Evolutionary conservation across 2,329 filamentous ascomycete species (phyloP), one percentile per base, ranked within the genome.

Genomic region (Juglanconis sp.): DNA sequence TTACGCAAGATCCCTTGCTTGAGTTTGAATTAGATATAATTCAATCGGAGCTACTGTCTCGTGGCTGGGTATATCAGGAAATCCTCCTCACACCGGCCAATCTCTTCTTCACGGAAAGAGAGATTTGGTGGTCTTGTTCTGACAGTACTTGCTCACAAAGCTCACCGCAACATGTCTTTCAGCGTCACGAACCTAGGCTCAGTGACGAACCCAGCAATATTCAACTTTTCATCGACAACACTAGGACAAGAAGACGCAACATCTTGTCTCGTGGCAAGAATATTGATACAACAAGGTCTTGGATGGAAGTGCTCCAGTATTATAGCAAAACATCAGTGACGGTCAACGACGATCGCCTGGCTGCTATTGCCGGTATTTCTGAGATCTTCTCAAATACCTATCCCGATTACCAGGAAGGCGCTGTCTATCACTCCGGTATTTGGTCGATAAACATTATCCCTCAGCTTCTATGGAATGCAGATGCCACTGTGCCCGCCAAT

Each of bases 21-120:
- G 2, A 17, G 17, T 17, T 17, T 17, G 17, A 17, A 17, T 17
- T 2, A 35, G 54, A 57, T 3, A 44, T 57, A 10, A 11, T 50
- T 35, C 36, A 7, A 24, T 57, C 54, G 31, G 54, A 57, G 30
- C 47, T 57, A 1, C 24, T 57, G 8, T 57, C 54, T 24, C 54
- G 54, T 13, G 54, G 46, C 9, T 57, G 54, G 54, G 54, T 57
- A 10, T 51, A 57, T 15, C 54, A 57, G n/a, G 54, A 57, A 40
- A 44, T 57, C 2, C 34, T 51, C 3, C 36, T 50, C 1, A 49
- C 54, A 5, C 54, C 54, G 32, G 54, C 47, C 6, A 57, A 57
- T 9, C 46, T 57, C 9, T 57, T 57, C 36, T 57, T 44, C 47
- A 31, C 47, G 17, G n/a, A 35, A 3, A 35, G 38, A 6, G 31